Base-by-base conservation (phyloP, 2,329 filamentous ascomycete species). In the Malbranchea cinnamomea region DNA sequence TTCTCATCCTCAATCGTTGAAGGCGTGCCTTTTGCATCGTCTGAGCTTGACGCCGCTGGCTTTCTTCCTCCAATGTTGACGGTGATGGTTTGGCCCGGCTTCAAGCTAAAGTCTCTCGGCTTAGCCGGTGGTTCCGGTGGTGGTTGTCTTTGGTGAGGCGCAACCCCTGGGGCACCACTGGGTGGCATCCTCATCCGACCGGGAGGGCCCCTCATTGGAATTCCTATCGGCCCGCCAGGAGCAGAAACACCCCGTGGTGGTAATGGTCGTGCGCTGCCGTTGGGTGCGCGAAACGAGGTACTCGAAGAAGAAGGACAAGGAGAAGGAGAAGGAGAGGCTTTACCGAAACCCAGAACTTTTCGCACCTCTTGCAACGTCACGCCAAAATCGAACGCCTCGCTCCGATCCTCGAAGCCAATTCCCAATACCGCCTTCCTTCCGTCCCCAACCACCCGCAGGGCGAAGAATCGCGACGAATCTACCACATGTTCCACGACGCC, bases 31-130 rank as follows among this genome's bases (percentile, higher is more conserved):
- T 19, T 25, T 1, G 29, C n/a, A 9, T 23, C n/a, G n/a, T n/a
- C n/a, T n/a, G 11, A 26, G 27, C 18, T 13, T 34, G 18, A 8
- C 20, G 20, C 9, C 7, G 11, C 12, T 4, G 23, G 13, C 36
- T 52, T 56, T 34, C 37, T 50, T 62, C 41, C 17, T 28, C 71
- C 73, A 30, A 89, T 65, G 49, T 79, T 81, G 40, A 91, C 74
- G 14, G 76, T 82, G 43, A 92, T 91, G 11, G 79, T 92, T 64
- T 93, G 78, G 7, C 83, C 83, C 36, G 85, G 82, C 53, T 92
- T 92, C 39, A 93, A 53, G 45, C 79, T 85, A 48, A 83, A 84
- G 47, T 92, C 83, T 41, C 68, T 71, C 56, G 36, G 32, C 14
- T 25, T 32, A 15, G 15, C 68, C 33, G 55, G 55, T 13, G 45